Evolutionary conservation across 148 eudicot species (phyloP).

Genomic region (Rhododendron kiyosumense): DNA sequence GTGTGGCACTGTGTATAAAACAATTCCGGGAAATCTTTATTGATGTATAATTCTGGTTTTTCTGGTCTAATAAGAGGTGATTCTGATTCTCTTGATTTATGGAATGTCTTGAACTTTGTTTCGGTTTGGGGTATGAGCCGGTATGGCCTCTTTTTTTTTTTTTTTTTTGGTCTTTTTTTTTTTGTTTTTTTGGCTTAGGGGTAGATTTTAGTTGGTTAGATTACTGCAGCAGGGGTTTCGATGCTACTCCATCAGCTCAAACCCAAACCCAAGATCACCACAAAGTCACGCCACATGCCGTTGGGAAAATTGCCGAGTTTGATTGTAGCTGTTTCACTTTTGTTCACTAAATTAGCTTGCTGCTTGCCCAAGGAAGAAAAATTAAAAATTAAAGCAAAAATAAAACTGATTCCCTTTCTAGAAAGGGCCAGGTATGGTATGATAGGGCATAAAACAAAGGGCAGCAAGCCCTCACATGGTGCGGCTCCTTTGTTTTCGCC

Average conservation of each 20-base stretch:
- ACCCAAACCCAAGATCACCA: neutral
- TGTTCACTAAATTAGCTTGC: neutral
- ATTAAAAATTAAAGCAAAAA: neutral
- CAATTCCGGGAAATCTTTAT: neutral
- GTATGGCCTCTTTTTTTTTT: no score
- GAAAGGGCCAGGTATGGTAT: neutral
- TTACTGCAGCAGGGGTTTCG: neutral
- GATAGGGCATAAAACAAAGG: neutral
- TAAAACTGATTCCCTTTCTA: neutral
- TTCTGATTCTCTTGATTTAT: neutral
- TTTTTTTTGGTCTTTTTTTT: neutral
- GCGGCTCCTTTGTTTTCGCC: neutral
- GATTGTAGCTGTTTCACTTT: neutral
- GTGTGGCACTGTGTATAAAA: neutral
- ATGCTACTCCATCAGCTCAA: neutral
- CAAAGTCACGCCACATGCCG: neutral
- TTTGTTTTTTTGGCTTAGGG: neutral
- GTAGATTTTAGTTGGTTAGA: neutral
- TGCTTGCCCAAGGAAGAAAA: neutral
- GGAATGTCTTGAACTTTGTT: neutral
- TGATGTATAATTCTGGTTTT: neutral
- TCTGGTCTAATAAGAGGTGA: neutral
- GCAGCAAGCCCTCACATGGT: neutral
- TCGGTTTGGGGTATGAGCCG: no score
- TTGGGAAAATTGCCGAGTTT: neutral